Evolutionary conservation across 2,329 filamentous ascomycete genomes (phyloP), one percentile per base, ranked within the genome.

Genomic region (Mariannaea elegans): DNA sequence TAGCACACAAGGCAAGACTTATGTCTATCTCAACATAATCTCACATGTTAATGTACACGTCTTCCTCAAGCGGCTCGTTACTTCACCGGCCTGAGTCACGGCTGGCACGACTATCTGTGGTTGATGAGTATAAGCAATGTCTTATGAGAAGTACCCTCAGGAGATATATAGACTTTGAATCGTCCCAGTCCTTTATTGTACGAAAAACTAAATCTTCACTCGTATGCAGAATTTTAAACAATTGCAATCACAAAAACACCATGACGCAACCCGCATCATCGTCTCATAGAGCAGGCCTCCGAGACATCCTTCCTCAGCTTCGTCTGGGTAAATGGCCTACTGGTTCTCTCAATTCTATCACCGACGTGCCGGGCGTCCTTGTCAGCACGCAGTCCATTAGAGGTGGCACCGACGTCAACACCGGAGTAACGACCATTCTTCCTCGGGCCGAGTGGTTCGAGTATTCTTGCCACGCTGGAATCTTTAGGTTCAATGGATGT

Each of bases 401-500:
- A 32, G 58, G 66, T 29, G 67, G 77, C 29, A 68, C 67, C 7
- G 65, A 72, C 23, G 74, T 82, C 59, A 82, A 84, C 63, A 83
- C 81, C 0, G 81, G 81, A 50, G 75, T 84, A 18, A 84, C 82
- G 2, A 77, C 78, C 38, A 81, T 84, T 52, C 68, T 84, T 1
- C 80, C 81, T 0, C 77, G 80, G 14, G 42, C 65, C 6, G 71
- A 79, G 42, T 84, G 81, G 81, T 76, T 77, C 67, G 58, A 75
- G 41, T 74, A 77, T 9, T 78, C 79, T 38, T 80, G 78, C 52
- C 80, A 83, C 42, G 78, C 81, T 3, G 79, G 79, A n/a, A 67
- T 84, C 46, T 88, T 88, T 73, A 80, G 82, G 61, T 88, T 90
- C 77, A 90, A 90, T 65, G 87, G 87, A 54, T 83, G 82, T 44